phyloP scores from a whole-genome alignment of 2,329 filamentous ascomycete genomes.

The Trichoderma koningiopsis region DNA sequence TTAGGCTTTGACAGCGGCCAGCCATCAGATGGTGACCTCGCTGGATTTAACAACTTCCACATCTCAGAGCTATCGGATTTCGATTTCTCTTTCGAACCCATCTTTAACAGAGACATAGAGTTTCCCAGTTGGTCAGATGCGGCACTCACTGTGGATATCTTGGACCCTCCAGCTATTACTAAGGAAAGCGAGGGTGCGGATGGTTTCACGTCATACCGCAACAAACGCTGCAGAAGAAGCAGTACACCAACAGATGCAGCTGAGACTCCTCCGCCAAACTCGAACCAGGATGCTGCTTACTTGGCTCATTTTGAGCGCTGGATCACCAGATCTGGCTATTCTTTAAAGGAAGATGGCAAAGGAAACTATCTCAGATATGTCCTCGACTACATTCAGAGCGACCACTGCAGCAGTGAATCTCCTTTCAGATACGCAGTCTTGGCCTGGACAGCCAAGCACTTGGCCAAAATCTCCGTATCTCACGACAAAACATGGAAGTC shows the following conservation, averaged over 20 bases:
- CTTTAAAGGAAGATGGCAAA: slow-evolving; percentile 15
- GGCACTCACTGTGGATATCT: not conserved
- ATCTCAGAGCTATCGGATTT: not conserved
- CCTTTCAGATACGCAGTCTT: not conserved
- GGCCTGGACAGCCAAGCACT: slow-evolving; percentile 18
- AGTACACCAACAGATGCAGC: not conserved
- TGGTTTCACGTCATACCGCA: not conserved
- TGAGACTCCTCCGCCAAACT: not conserved
- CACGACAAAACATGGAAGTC: not conserved
- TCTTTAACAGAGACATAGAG: not conserved
- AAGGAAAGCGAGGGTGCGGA: not conserved
- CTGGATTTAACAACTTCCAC: not conserved
- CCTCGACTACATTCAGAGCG: not conserved
- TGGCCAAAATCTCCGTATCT: not conserved
- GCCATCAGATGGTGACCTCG: not conserved
- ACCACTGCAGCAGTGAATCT: not conserved
- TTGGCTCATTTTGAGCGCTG: slow-evolving; percentile 13
- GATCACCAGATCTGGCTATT: slow-evolving; percentile 7
- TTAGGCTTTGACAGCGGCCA: not conserved
- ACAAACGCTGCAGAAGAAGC: not conserved
- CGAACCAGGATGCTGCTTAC: not conserved
- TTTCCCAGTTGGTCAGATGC: not conserved
- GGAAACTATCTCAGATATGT: slow-evolving; percentile 17
- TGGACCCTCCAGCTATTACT: not conserved
- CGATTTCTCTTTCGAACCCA: slow-evolving; percentile 6